Conservation (phyloP, 495 filamentous ascomycete species). For the Penicillium diatomitis region DNA sequence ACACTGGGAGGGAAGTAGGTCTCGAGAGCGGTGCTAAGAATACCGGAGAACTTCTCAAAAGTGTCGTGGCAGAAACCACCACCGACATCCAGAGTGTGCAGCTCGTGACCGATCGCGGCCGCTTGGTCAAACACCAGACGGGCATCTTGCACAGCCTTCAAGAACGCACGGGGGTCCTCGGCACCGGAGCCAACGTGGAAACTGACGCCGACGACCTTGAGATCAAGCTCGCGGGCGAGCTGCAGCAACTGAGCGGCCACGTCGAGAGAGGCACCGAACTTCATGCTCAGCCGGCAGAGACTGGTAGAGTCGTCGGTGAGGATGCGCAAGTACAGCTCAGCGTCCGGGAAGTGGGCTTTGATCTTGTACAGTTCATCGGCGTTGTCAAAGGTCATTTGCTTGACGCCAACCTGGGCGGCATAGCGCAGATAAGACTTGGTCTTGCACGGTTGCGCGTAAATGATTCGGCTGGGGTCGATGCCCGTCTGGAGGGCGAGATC, state of each 20-base stretch:
- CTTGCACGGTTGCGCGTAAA: conserved; percentile 99
- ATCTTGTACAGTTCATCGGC: conserved; percentile 97
- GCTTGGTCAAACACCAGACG: conserved; percentile 87
- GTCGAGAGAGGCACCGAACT: conserved; percentile 89
- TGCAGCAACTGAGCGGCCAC: conserved; percentile 66
- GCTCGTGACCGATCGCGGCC: conserved; percentile 59
- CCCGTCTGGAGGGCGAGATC: conserved; percentile 78
- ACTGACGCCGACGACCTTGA: conserved; percentile 92
- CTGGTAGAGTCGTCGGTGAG: conserved; percentile 92
- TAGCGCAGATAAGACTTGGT: conserved; percentile 95
- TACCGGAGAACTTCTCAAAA: conserved; percentile 81
- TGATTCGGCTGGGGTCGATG: conserved; percentile 84
- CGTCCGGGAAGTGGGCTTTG: conserved; percentile 77
- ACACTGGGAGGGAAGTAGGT: conserved; percentile 77
- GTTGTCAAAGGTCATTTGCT: conserved; percentile 99
- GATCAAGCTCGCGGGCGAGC: conserved; percentile 75
- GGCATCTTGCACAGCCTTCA: conserved; percentile 83
- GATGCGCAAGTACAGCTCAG: conserved; percentile 88
- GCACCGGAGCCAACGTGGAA: conserved; percentile 98
- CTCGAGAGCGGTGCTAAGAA: conserved; percentile 72
- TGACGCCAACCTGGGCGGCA: conserved; percentile 72
- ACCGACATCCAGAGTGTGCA: conserved; percentile 88
- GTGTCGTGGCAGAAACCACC: conserved; percentile 83
- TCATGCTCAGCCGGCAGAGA: conserved; percentile 87
- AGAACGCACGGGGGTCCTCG: conserved; percentile 78